Conservation (phyloP, 225 moss, liverwort and hornwort species). For the Thuidium tamariscinum region DNA sequence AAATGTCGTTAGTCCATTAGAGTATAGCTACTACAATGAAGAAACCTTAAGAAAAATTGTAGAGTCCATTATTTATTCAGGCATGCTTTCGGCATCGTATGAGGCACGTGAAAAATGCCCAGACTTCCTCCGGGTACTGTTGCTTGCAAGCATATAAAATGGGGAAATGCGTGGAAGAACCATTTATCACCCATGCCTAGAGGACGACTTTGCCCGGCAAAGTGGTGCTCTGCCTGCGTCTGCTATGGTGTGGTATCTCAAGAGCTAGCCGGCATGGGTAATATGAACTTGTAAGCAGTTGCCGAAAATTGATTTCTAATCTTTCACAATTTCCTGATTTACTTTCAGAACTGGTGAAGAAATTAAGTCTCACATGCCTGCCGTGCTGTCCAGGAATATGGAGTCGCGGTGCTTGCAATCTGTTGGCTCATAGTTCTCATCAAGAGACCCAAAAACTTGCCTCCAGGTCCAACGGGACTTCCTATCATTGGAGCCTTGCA, state of each 20-base stretch:
- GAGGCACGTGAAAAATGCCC: too few species aligned
- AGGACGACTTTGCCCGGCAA: background rate
- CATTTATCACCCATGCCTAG: background rate
- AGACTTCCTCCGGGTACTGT: background rate
- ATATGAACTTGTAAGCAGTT: background rate
- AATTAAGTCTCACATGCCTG: background rate
- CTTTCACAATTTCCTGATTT: background rate
- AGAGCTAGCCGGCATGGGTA: background rate
- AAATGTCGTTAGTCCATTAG: background rate
- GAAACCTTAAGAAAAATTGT: background rate
- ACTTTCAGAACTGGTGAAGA: background rate
- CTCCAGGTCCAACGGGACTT: conserved; percentile 23
- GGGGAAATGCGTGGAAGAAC: background rate
- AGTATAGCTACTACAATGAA: background rate
- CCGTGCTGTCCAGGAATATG: conserved; percentile 16
- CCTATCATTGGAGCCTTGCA: conserved; percentile 24
- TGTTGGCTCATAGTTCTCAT: background rate
- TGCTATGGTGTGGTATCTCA: background rate
- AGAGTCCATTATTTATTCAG: background rate
- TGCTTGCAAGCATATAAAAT: background rate
- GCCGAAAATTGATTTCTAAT: background rate
- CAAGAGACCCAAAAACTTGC: conserved; percentile 9
- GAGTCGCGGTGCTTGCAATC: conserved; percentile 7
- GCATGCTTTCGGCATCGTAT: background rate
- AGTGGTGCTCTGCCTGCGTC: background rate